phyloP scores from a whole-genome alignment of 495 filamentous ascomycete species.

The Aspergillus carlsbadensis region DNA sequence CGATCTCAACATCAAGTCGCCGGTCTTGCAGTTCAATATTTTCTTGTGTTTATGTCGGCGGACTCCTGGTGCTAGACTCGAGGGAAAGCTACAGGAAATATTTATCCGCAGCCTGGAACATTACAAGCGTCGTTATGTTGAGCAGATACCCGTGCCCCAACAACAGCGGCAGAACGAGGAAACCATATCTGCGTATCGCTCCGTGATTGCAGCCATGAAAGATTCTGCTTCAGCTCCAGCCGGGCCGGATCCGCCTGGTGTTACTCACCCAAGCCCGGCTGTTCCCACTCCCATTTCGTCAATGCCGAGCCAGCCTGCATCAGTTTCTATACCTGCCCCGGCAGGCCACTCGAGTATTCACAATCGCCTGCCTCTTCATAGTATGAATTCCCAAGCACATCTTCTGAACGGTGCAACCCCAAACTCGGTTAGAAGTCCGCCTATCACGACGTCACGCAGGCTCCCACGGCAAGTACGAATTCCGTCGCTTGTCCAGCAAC shows the following conservation, averaged over 20 bases:
- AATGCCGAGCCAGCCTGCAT: neutral
- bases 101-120: slow-evolving; percentile 19
- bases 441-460: neutral
- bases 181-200: slow-evolving; percentile 14
- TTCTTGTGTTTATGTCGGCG: slow-evolving; percentile 53
- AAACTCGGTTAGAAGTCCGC: slow-evolving; percentile 1
- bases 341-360: neutral
- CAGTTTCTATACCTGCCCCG: neutral
- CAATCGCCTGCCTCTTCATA: neutral
- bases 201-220: neutral
- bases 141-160: slow-evolving; percentile 1
- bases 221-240: neutral
- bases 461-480: neutral
- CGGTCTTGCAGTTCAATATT: slow-evolving; percentile 55
- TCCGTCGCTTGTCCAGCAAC: neutral
- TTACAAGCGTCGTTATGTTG: slow-evolving; percentile 15
- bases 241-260: neutral
- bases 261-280: neutral
- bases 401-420: neutral
- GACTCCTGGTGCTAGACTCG: slow-evolving; percentile 17
- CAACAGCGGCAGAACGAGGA: slow-evolving; percentile 15
- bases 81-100: slow-evolving; percentile 19
- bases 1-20: slow-evolving; percentile 51
- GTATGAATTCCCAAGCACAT: neutral
- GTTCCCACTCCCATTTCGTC: neutral